Base-by-base conservation (phyloP, 2,329 filamentous ascomycete species). In the Metarhizium guizhouense region DNA sequence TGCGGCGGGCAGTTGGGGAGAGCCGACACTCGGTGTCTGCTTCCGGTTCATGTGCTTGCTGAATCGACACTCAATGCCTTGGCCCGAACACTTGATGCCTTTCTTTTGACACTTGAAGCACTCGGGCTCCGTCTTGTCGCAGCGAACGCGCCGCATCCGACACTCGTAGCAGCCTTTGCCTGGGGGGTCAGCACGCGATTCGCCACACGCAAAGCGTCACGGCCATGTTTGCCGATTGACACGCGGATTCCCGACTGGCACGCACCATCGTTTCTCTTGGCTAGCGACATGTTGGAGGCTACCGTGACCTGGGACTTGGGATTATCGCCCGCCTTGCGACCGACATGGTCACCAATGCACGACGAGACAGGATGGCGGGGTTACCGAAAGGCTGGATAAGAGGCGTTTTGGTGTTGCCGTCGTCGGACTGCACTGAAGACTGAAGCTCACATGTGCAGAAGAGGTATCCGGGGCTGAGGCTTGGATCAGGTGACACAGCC, bases 101-200 rank as follows among this genome's bases (percentile, higher is more conserved):
- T 68, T 69, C 54, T 74, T 73, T 10, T 63, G 58, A 54, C 72
- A 74, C 52, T 74, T 74, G 20, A 62, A 58, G 55, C 72, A 74
- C 54, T 66, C 62, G 2, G 72, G 72, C 51, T 71, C 66, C 18
- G 65, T 64, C 57, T 69, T 70, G 59, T 74, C 72, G 59, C 72
- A 74, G 36, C 65, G 66, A 32, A 74, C 67, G 29, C 72, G 67
- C 40, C 72, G 65, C 52, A 62, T 67, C 52, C 64, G 68, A 58
- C 72, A 74, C 59, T 74, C 68, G 42, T 69, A 67, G 52, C 72
- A 74, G 20, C 72, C 68, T 68, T 54, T 14, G 16, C 6, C 13
- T 18, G n/a, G 7, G 2, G 7, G n/a, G 43, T 47, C 43, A 47
- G 20, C 43, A 25, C 43, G 6, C 6, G 40, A 14, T 43, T 6